phyloP scores from a whole-genome alignment of 1,284 basidiomycete genomes.

The Sporisorium sorghi region DNA sequence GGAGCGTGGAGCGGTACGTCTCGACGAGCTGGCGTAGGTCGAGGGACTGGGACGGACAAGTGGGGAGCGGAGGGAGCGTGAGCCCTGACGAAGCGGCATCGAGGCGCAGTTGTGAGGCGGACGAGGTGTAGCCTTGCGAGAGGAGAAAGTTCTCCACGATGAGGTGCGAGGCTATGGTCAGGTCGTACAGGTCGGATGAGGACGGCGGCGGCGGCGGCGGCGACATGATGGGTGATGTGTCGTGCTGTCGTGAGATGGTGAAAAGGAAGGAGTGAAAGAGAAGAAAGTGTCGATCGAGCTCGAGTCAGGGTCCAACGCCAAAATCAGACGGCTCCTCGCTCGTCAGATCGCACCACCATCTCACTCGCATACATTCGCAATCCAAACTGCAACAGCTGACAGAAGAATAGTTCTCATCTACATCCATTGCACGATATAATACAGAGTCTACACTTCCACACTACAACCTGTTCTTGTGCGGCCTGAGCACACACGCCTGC shows the following conservation, averaged over 20 bases:
- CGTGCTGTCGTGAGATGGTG: not conserved
- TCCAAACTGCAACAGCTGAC: too few relatives aligned
- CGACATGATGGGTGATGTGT: constrained; percentile 15
- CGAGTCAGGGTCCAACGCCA: constrained; percentile 28
- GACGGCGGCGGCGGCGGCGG: too few relatives aligned
- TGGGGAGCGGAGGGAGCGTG: constrained; percentile 1
- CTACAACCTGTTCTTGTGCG: constrained; percentile 20
- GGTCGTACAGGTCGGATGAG: constrained; percentile 27
- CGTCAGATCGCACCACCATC: too few relatives aligned
- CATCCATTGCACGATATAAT: not conserved
- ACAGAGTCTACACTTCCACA: not conserved
- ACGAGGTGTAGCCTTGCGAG: constrained; percentile 34
- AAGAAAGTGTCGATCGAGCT: not conserved
- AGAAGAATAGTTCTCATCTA: too few relatives aligned
- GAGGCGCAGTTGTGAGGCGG: constrained; percentile 32
- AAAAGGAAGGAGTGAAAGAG: not conserved
- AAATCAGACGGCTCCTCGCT: too few relatives aligned
- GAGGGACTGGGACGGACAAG: constrained; percentile 1
- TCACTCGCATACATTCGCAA: too few relatives aligned
- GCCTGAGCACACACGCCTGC: constrained; percentile 52
- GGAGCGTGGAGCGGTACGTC: constrained; percentile 30
- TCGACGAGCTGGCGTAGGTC: constrained; percentile 53
- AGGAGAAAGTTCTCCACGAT: constrained; percentile 49
- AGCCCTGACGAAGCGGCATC: constrained; percentile 32
- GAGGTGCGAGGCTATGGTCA: constrained; percentile 39